Evolutionary conservation across 129 eudicot species (phyloP).

Genomic region (Daucus carota): DH1_v3.0 NC_030384.2:42251501-42252000

Average conservation of each 20-base stretch:
- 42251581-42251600: not conserved
- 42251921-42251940: no score
- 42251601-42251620: not conserved
- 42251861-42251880: not conserved
- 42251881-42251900: not conserved
- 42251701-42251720: not conserved
- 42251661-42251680: conserved; percentile 11
- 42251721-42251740: not conserved
- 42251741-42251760: not conserved
- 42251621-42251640: conserved; percentile 6
- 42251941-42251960: no score
- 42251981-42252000: no score
- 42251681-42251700: not conserved
- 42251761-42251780: conserved; percentile 35
- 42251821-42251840: not conserved
- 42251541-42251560: not conserved
- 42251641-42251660: conserved; percentile 3
- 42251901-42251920: not conserved
- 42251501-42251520: not conserved
- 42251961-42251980: no score
- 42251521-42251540: not conserved
- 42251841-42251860: not conserved
- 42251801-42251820: conserved; percentile 21
- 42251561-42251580: not conserved
- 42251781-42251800: conserved; percentile 70